A percentile compares a stretch with the other conserved stretches of the same genome.
phyloP scores from a whole-genome alignment of 2,329 filamentous ascomycete genomes.

The Myriangium duriaei region DNA sequence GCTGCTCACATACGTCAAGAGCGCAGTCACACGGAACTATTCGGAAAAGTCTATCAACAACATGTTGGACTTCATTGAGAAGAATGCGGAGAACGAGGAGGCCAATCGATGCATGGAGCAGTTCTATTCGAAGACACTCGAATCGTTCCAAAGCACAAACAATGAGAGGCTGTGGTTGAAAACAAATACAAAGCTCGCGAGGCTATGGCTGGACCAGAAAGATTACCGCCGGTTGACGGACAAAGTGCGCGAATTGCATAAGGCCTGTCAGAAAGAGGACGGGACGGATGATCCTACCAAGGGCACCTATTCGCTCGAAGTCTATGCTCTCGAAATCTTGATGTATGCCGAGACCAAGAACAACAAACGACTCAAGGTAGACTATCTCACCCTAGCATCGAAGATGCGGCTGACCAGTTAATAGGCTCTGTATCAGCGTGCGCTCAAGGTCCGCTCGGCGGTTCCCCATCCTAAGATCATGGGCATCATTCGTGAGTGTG shows the following conservation, averaged over 20 bases:
- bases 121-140: slow-evolving; percentile 86
- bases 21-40: slow-evolving; percentile 92
- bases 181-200: slow-evolving; percentile 93
- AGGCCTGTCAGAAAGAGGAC: slow-evolving; percentile 74
- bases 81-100: slow-evolving; percentile 59
- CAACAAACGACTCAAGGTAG: slow-evolving; percentile 84
- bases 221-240: slow-evolving; percentile 69
- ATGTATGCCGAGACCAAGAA: slow-evolving; percentile 97
- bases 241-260: slow-evolving; percentile 81
- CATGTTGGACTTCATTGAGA: slow-evolving; percentile 96
- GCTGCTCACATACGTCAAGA: slow-evolving; percentile 93
- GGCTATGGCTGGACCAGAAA: slow-evolving; percentile 81
- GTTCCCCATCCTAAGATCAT: slow-evolving; percentile 98
- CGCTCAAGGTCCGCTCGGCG: slow-evolving; percentile 84
- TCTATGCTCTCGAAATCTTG: slow-evolving; percentile 94
- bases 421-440: slow-evolving; percentile 71
- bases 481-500: slow-evolving; percentile 96
- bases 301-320: slow-evolving; percentile 88
- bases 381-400: slow-evolving; percentile 12
- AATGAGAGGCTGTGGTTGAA: slow-evolving; percentile 96
- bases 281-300: slow-evolving; percentile 87
- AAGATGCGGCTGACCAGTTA: slow-evolving; percentile 11
- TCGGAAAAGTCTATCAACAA: slow-evolving; percentile 99
- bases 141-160: slow-evolving; percentile 93
- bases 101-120: slow-evolving; percentile 77